Evolutionary conservation across 2,329 filamentous ascomycete species (phyloP), one percentile per base, ranked within the genome.

Genomic region (Phoma herbarum): DNA sequence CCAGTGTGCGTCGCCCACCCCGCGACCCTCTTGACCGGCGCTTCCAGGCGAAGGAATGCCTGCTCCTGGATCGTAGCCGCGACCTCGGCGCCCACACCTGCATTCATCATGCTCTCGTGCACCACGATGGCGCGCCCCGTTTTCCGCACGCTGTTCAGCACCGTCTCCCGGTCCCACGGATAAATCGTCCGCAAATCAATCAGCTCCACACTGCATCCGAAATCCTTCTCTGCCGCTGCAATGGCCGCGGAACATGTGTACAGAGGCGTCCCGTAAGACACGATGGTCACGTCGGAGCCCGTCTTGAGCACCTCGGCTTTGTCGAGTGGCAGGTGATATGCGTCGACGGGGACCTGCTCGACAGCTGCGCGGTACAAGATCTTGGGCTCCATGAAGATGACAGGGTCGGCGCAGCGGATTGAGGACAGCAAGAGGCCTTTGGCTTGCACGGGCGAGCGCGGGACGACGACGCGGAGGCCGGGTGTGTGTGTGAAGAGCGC

Each of bases 361-460:
- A 96, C 91, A 0, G 93, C 91, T 0, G 93, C 93, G 20, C 93
- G 89, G 77, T 97, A 97, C 12, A 97, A 82, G 45, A 95, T 91
- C 80, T 97, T 97, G 43, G 93, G 93, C 75, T 97, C 93, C 88
- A 97, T 88, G 78, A 97, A 96, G 52, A 97, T 82, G 62, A 94
- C 92, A 0, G 93, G 93, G 75, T 97, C 93, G 61, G 92, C 91
- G 69, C 84, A 87, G 80, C 81, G 86, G 50, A 87, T 87, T 52
- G 96, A 92, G 3, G 90, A 85, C 3, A 96, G 82, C 49, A 97
- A 81, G 3, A 97, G 82, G 2, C 93, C 93, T 77, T 97, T 97
- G 5, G 93, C 93, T 77, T 97, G 93, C 2, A 90, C 77, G 0
- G 93, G 93, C 0, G 91, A 95, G 44, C 93, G 85, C 0, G 93